These are phyloP conservation scores for Leccinum boreale DNA, from an alignment of 768 basidiomycete genomes.

Conservation along the genomic window DNA sequence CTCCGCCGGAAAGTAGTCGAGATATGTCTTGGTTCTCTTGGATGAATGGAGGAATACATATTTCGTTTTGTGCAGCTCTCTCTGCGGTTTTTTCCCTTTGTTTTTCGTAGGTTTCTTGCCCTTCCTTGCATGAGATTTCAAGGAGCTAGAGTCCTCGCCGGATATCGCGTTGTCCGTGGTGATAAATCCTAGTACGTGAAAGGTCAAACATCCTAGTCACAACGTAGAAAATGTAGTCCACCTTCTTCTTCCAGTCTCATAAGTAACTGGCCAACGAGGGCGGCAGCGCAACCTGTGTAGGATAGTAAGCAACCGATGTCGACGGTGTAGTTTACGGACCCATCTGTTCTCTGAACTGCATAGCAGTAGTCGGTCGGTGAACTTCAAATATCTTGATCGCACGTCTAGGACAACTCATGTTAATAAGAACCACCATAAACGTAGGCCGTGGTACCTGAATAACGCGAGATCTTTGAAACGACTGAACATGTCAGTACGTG, in stretches of 20 bases:
- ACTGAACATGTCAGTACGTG: slow-evolving; percentile 53
- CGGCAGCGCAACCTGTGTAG: slow-evolving; percentile 47
- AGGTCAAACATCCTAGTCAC: slow-evolving; percentile 7
- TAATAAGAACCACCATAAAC: background rate
- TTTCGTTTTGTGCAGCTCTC: slow-evolving; percentile 51
- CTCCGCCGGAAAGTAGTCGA: slow-evolving; percentile 68
- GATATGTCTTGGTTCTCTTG: slow-evolving; percentile 45
- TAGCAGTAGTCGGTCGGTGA: slow-evolving; percentile 38
- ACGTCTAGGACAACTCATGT: slow-evolving; percentile 39
- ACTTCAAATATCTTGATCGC: slow-evolving; percentile 69
- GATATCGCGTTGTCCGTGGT: slow-evolving; percentile 44
- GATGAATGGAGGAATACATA: slow-evolving; percentile 56
- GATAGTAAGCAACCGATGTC: slow-evolving; percentile 6
- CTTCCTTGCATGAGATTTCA: slow-evolving; percentile 37
- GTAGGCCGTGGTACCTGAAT: slow-evolving; percentile 49
- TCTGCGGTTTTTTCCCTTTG: slow-evolving; percentile 42
- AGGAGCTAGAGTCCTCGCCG: slow-evolving; percentile 46
- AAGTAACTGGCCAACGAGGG: slow-evolving; percentile 59
- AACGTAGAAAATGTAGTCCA: slow-evolving; percentile 19
- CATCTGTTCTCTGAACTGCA: slow-evolving; percentile 57
- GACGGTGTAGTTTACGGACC: slow-evolving; percentile 40
- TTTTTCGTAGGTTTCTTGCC: slow-evolving; percentile 40
- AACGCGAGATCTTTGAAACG: slow-evolving; percentile 68
- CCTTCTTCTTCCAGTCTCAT: slow-evolving; percentile 72
- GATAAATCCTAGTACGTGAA: slow-evolving; percentile 51